A percentile compares a stretch with the other conserved stretches of the same genome.
These are phyloP conservation scores for Gaultheria prostrata DNA, from an alignment of 148 eudicot species.

Conservation along the genomic window DNA sequence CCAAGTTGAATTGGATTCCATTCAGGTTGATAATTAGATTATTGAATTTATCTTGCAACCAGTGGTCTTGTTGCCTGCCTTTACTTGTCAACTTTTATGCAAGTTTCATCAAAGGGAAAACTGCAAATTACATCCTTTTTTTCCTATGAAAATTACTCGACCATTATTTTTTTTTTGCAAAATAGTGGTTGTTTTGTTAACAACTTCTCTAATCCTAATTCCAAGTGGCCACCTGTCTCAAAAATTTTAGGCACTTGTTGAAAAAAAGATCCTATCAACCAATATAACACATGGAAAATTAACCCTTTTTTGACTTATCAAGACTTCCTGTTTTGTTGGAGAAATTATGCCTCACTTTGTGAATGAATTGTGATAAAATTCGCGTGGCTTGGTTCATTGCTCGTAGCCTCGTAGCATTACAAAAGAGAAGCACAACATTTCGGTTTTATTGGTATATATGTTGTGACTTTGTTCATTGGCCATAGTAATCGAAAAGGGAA, in stretches of 20 bases:
- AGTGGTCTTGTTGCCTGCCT: background rate
- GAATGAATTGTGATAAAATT: background rate
- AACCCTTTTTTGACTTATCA: background rate
- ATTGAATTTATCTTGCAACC: background rate
- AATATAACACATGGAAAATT: background rate
- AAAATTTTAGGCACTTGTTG: background rate
- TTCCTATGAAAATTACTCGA: background rate
- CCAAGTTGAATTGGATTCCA: conserved; percentile 84
- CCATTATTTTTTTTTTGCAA: background rate
- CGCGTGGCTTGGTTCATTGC: background rate
- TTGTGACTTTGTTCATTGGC: background rate
- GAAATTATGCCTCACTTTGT: background rate
- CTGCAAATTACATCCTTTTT: background rate
- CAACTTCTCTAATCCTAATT: background rate
- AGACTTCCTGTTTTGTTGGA: background rate
- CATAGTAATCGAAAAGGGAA: background rate
- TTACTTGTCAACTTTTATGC: background rate
- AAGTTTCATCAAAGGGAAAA: conserved; percentile 3
- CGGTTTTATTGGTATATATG: background rate
- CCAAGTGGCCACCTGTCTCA: background rate
- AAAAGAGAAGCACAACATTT: background rate
- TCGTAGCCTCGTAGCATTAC: background rate
- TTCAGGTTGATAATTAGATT: conserved; percentile 59
- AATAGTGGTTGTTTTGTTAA: background rate
- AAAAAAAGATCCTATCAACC: background rate